Percentiles rank a stretch among this genome's conserved stretches.
Evolutionary conservation across 2,329 filamentous ascomycete genomes (phyloP).

Genomic region (Pseudogymnoascus sp.): DNA sequence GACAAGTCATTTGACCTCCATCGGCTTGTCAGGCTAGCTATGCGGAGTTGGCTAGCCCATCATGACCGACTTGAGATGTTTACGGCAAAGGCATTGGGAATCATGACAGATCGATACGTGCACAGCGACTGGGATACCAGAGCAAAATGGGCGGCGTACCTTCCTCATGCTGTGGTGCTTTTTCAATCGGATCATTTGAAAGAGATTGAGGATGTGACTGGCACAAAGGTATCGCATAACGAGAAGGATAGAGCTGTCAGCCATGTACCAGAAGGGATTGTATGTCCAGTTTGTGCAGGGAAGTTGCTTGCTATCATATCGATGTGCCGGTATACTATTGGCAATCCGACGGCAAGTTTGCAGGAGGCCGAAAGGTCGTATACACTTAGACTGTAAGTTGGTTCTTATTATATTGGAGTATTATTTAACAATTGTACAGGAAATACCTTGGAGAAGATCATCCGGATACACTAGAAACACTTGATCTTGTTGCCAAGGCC

Average conservation of each 20-base stretch:
- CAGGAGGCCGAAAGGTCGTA: neutral
- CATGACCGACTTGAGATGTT: neutral
- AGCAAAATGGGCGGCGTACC: neutral
- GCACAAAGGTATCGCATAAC: neutral
- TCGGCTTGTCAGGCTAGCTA: conserved; percentile 29
- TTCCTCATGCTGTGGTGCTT: neutral
- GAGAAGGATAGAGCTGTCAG: neutral
- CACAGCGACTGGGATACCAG: neutral
- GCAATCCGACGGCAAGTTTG: neutral
- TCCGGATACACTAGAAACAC: neutral
- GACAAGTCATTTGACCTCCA: conserved; percentile 25
- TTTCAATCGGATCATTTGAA: neutral
- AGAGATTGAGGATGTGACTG: neutral
- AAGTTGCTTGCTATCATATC: neutral
- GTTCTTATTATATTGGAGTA: neutral
- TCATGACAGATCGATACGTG: neutral
- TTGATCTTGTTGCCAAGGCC: neutral
- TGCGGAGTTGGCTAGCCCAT: conserved; percentile 25
- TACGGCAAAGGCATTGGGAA: neutral
- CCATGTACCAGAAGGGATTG: neutral
- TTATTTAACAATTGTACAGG: neutral
- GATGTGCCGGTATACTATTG: neutral
- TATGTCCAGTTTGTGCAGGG: neutral
- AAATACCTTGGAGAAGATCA: neutral
- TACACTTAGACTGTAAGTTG: neutral